Conservation (phyloP, 495 filamentous ascomycete species). For the Viridothelium virens region DNA sequence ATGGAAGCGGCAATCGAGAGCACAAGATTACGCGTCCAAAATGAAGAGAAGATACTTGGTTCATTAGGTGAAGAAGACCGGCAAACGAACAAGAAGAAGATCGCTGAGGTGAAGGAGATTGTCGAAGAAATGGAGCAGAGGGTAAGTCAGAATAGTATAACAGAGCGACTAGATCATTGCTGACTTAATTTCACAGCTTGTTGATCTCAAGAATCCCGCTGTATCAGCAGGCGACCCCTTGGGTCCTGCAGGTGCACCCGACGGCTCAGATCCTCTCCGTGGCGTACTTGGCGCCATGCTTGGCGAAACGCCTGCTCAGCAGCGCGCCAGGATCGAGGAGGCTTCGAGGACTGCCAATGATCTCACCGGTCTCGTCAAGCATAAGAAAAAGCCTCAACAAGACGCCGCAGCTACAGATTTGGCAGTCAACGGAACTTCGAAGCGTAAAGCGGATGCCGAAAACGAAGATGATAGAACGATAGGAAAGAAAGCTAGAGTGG, state of each 20-base stretch:
- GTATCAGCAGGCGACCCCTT: conserved; percentile 53
- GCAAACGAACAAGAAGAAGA: conserved; percentile 53
- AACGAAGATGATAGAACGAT: conserved; percentile 15
- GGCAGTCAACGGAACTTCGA: conserved; percentile 22
- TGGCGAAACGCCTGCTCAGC: conserved; percentile 54
- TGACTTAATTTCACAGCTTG: conserved; percentile 43
- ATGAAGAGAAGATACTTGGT: conserved; percentile 59
- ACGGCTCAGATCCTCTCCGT: conserved; percentile 45
- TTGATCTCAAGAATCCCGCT: conserved; percentile 66
- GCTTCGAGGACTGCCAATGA: conserved; percentile 77
- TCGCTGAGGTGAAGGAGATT: conserved; percentile 78
- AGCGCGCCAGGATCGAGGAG: conserved; percentile 63
- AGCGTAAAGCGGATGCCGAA: conserved; percentile 30
- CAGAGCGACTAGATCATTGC: neutral
- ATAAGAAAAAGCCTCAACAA: conserved; percentile 51
- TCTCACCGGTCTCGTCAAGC: conserved; percentile 68
- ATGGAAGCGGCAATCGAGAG: conserved; percentile 77
- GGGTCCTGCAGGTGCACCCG: conserved; percentile 34
- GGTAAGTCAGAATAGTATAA: conserved; percentile 37
- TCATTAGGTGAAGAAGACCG: conserved; percentile 40
- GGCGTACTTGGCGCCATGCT: conserved; percentile 70
- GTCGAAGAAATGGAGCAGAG: conserved; percentile 79
- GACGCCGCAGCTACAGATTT: conserved; percentile 9
- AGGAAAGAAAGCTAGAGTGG: conserved; percentile 35
- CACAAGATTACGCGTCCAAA: conserved; percentile 64